Base-by-base conservation (phyloP, 1,139 yeast genomes). In the Yamadazyma diddensiae region DNA sequence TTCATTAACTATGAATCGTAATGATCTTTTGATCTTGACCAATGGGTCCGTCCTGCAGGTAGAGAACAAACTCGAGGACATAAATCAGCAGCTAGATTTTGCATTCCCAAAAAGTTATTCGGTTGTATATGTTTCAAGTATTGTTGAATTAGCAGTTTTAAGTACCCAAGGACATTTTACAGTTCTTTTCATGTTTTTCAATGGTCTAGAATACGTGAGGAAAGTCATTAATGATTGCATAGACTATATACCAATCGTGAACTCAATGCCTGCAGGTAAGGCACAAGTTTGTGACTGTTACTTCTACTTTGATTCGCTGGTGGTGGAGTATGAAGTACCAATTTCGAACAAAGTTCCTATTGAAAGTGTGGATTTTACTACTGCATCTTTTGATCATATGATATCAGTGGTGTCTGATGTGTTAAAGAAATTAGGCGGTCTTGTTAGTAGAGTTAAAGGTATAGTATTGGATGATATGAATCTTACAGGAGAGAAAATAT, bases 171-270 rank as follows among this genome's bases (percentile, higher is more conserved):
- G 1, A 21, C 34, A 5, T 49, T 46, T 30, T 37, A 52, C 15
- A 30, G 31, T 19, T 43, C 43, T 63, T 20, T 64, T 65, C 34
- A 65, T 65, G 70, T 65, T 64, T 33, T 65, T 65, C 48, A 52
- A 65, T 33, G 69, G 69, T 1, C 46, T 64, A 34, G 51, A 49
- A 12, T 63, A 51, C 37, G 52, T 65, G 17, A 69, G 62, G 38
- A 48, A 53, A 21, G 44, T 62, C 15, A 48, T 65, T 22, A 43
- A 59, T 28, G 60, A 58, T 36, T 44, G 60, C 24, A 57, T 65
- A 17, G 68, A 63, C 44, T 46, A 49, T 24, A 26, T 7, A 30
- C 33, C 10, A n/a, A n/a, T n/a, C n/a, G n/a, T n/a, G n/a, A n/a
- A n/a, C 31, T 21, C 24, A 34, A 31, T 15, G 10, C 15, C 25